Base-by-base conservation (phyloP, 2,329 filamentous ascomycete genomes). In the Fusarium agapanthi region DNA sequence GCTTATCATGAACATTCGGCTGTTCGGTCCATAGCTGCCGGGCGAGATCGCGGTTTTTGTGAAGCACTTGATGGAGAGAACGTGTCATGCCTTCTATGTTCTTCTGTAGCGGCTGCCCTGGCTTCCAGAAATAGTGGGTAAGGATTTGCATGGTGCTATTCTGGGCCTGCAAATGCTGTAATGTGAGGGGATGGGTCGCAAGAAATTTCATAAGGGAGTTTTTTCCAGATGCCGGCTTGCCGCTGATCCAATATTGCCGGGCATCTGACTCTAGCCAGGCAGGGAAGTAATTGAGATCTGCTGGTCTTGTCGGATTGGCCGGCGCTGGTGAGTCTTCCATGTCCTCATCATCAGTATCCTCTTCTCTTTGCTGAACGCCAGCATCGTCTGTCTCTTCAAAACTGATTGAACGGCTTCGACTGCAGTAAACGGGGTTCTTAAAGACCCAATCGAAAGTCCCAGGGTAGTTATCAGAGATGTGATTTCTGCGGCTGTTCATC, bases 181-280 rank as follows among this genome's bases (percentile, higher is more conserved):
- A 22, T 0, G 48, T 51, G 0, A 20, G n/a, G 12, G 16, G 12
- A 22, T 35, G 0, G 0, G 32, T 35, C 0, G 48, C n/a, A 11
- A 51, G n/a, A 8, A 51, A 51, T 6, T 56, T 56, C 53, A 44
- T 56, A 0, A 56, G 53, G 2, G 37, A 43, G 53, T 38, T 56
- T 10, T 56, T 56, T 1, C 53, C 53, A 13, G 53, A 56, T 8
- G 53, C 53, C 0, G 53, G 53, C 18, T 56, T 56, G 0, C 53
- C 53, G 20, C 15, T 30, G 5, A 45, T 4, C 48, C 48, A 51
- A 3, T 3, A 35, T 2, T 51, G 48, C 0, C 0, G 8, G 8
- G 6, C 6, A 26, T 12, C 6, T 0, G 48, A 51, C 12, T 51
- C 12, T 13, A 59, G 1, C 56, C 56, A 59, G 7, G 9, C 1